A percentile compares a stretch with the other conserved stretches of the same genome.
Conservation (phyloP, 768 basidiomycete genomes). For the Phaeotremella skinneri region DNA sequence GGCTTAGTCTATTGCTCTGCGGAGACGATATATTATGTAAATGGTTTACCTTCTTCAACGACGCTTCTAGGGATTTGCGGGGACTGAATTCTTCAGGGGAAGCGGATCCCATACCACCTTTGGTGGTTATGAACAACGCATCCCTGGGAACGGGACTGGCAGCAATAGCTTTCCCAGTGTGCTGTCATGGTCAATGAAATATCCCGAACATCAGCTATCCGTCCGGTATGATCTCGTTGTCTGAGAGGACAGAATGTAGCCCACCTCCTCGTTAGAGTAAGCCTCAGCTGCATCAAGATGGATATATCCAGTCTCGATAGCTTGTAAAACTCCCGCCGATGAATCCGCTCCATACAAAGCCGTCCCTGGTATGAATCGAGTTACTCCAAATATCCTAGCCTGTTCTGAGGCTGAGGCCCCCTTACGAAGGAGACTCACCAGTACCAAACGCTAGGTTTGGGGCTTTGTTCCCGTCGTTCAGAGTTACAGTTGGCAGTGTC, state of each 20-base stretch:
- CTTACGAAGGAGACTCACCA: slow-evolving; percentile 10
- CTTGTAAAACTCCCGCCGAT: slow-evolving; percentile 4
- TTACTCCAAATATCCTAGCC: neutral
- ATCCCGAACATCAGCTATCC: neutral
- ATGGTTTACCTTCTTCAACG: slow-evolving; percentile 58
- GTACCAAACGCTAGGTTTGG: slow-evolving; percentile 30
- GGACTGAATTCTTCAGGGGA: slow-evolving; percentile 49
- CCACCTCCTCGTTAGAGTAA: slow-evolving; percentile 41
- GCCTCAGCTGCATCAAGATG: slow-evolving; percentile 40
- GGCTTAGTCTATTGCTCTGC: slow-evolving; percentile 53
- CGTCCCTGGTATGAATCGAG: neutral
- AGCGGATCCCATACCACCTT: slow-evolving; percentile 21
- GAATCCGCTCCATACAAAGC: slow-evolving; percentile 5
- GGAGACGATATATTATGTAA: neutral
- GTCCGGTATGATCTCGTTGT: no score
- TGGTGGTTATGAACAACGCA: slow-evolving; percentile 58
- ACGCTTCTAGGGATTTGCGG: slow-evolving; percentile 57
- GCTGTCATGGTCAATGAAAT: neutral
- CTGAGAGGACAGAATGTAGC: neutral
- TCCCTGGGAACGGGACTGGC: slow-evolving; percentile 28
- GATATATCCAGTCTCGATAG: slow-evolving; percentile 25
- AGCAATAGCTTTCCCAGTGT: slow-evolving; percentile 35
- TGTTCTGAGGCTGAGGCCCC: neutral
- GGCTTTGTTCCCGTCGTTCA: slow-evolving; percentile 27
- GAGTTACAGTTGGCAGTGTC: slow-evolving; percentile 1